These are phyloP conservation scores for Ophiostoma perfectum DNA, from an alignment of 2,329 filamentous ascomycete genomes.

Conservation along the genomic window DNA sequence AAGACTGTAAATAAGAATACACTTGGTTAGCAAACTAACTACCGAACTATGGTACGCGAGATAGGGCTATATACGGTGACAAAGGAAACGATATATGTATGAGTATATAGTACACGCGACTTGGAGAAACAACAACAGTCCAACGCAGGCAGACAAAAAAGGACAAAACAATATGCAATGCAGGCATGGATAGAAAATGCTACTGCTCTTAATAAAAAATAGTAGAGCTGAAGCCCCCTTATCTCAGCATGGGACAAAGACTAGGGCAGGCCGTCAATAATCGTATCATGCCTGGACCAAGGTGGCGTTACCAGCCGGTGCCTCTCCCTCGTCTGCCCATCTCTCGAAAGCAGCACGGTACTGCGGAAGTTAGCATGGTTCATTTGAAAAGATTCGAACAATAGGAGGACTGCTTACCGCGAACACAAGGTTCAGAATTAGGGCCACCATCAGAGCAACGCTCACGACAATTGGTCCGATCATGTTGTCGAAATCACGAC, in stretches of 20 bases:
- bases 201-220: background rate
- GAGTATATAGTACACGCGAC: background rate
- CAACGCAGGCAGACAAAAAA: background rate
- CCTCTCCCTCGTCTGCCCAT: constrained; percentile 23
- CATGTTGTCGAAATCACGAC: constrained; percentile 88
- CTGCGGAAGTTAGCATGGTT: constrained; percentile 11
- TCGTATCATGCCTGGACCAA: constrained; percentile 17
- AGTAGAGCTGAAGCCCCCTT: background rate
- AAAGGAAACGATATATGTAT: background rate
- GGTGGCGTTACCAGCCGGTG: constrained; percentile 1
- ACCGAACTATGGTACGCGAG: background rate
- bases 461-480: constrained; percentile 80
- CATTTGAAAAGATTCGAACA: background rate
- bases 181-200: background rate
- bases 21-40: background rate
- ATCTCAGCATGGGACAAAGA: background rate
- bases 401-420: constrained; percentile 40
- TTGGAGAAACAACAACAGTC: background rate
- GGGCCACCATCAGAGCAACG: constrained; percentile 66
- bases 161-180: background rate
- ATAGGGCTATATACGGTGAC: background rate
- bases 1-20: background rate
- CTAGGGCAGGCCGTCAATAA: too few relatives aligned
- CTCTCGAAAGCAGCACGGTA: constrained; percentile 26
- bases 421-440: constrained; percentile 84